A percentile compares a stretch with the other conserved stretches of the same genome.
Evolutionary conservation across 2,329 filamentous ascomycete genomes (phyloP).

Genomic region (Diaporthe sp.): DNA sequence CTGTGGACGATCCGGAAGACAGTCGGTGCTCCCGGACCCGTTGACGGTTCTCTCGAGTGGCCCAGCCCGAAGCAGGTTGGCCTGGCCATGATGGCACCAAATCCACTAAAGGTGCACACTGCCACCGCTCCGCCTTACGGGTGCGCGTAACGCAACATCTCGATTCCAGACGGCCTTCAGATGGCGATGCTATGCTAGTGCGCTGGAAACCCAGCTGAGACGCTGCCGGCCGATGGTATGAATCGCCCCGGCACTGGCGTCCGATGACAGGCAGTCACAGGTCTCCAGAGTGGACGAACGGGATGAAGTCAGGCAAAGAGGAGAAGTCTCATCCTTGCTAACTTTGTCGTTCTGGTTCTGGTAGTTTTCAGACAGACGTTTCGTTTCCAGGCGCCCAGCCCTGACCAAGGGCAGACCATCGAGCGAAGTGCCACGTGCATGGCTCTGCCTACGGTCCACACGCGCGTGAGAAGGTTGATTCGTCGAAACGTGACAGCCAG

Average conservation of each 20-base stretch:
- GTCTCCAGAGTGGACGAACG: slow-evolving; percentile 14
- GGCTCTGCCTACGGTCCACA: neutral
- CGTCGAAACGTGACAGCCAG: neutral
- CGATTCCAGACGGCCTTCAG: slow-evolving; percentile 9
- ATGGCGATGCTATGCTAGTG: neutral
- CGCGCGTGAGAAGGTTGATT: neutral
- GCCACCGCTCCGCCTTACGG: slow-evolving; percentile 22
- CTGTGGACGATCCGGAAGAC: slow-evolving; percentile 25
- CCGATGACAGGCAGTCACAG: slow-evolving; percentile 3
- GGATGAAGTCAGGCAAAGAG: neutral
- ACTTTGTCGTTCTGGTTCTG: neutral
- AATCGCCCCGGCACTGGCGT: neutral
- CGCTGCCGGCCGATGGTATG: neutral
- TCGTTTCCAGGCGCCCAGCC: neutral
- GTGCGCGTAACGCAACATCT: neutral
- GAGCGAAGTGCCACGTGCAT: slow-evolving; percentile 11
- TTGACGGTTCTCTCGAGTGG: slow-evolving; percentile 9
- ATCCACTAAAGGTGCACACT: slow-evolving; percentile 8
- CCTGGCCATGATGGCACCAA: neutral
- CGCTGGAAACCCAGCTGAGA: slow-evolving; percentile 15
- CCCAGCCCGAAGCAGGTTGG: slow-evolving; percentile 5
- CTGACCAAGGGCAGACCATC: neutral
- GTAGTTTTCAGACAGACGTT: neutral
- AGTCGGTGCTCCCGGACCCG: slow-evolving; percentile 28
- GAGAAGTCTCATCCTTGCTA: slow-evolving; percentile 3